Evolutionary conservation across 495 filamentous ascomycete genomes (phyloP).

Genomic region (Thermochaetoides thermophila): DNA sequence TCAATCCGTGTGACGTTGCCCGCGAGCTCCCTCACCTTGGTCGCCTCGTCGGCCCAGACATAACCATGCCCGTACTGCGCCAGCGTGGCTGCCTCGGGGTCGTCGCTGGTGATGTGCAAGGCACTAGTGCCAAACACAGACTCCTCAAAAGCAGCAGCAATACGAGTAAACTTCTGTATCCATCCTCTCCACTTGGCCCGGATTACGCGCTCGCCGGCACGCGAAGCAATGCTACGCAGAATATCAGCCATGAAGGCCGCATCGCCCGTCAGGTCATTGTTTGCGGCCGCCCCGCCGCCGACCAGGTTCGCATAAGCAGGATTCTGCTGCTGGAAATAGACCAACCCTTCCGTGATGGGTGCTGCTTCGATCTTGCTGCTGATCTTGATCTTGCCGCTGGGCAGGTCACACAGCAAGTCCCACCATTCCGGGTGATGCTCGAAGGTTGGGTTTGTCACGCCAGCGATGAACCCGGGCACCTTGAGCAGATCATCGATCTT

Average conservation of each 20-base stretch:
- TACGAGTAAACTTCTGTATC: conserved; percentile 76
- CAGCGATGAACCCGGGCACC: conserved; percentile 94
- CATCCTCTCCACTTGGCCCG: conserved; percentile 82
- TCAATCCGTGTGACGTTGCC: conserved; percentile 86
- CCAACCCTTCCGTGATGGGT: conserved; percentile 61
- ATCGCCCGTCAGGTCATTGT: conserved; percentile 70
- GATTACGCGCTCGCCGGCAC: conserved; percentile 81
- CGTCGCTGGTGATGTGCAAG: conserved; percentile 72
- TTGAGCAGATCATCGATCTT: conserved; percentile 94
- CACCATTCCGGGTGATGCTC: conserved; percentile 94
- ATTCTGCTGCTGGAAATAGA: conserved; percentile 75
- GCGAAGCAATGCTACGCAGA: conserved; percentile 61
- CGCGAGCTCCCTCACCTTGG: conserved; percentile 71
- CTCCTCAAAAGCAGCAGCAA: conserved; percentile 90
- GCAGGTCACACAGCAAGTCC: conserved; percentile 90
- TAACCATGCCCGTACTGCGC: conserved; percentile 61
- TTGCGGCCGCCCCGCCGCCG: conserved; percentile 19
- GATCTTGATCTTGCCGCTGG: conserved; percentile 86
- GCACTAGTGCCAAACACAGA: conserved; percentile 81
- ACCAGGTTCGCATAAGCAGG: conserved; percentile 36
- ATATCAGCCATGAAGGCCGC: conserved; percentile 79
- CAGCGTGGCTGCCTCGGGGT: conserved; percentile 39
- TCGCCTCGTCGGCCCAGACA: conserved; percentile 74
- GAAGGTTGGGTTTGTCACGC: conserved; percentile 94
- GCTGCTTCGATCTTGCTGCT: conserved; percentile 64